Base-by-base conservation (phyloP, 768 basidiomycete species). In the Agrocybe chaxingu region DNA sequence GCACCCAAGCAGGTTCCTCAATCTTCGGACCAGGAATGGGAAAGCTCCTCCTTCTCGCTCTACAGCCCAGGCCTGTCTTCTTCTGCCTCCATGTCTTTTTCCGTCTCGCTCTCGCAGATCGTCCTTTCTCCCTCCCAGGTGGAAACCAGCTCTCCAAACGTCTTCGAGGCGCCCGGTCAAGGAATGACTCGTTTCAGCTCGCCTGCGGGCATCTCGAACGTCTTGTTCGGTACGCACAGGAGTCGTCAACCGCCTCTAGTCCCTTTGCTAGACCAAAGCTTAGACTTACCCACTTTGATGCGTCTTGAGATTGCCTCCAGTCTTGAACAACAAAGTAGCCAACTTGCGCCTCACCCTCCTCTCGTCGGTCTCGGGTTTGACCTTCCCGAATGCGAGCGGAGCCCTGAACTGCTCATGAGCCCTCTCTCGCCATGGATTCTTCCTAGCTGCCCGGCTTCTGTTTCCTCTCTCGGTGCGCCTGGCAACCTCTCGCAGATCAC, bases 291-390 rank as follows among this genome's bases (percentile, higher is more conserved):
- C 8, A 19, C 45, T 37, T 30, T 59, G 13, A 51, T 60, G 37
- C 58, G 56, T 8, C 45, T 60, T 7, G 58, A 60, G 35, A 24
- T 57, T 7, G 53, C 58, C 29, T 48, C 53, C 12, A 37, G 33
- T 32, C 18, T 42, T 10, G 9, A 34, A 30, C 48, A 37, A 5
- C 44, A 29, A 35, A 34, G 42, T 36, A 35, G 43, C 35, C n/a
- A 8, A 18, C 45, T 19, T 6, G 19, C 16, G 6, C 13, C 16
- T 12, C 31, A 34, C 10, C 18, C 16, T 7, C 36, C 31, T 3
- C 49, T 8, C 4, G 24, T 42, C 13, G 45, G 43, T 16, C 38
- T 48, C 11, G 39, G 45, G 18, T 30, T 42, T 32, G 39, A 39
- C 12, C 40, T 43, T 4, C 38, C 46, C 7, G 18, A 16, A 8